Evolutionary conservation across 495 filamentous ascomycete genomes (phyloP).

Genomic region (Podospora conica): DNA sequence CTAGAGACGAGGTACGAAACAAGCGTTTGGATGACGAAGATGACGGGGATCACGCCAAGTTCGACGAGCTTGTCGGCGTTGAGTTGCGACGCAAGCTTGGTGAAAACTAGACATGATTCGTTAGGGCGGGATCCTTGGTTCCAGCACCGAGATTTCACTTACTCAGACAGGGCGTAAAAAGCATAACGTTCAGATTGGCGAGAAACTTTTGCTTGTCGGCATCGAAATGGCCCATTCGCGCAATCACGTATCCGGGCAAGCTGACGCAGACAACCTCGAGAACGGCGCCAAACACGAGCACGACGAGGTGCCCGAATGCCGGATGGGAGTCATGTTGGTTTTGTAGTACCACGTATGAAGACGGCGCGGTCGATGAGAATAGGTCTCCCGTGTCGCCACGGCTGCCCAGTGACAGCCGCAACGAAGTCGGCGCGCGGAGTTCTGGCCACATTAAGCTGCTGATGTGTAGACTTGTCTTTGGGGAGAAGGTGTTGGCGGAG

Average conservation of each 20-base stretch:
- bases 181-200: constrained; percentile 85
- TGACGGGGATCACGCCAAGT: constrained; percentile 85
- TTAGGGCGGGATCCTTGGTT: constrained; percentile 2
- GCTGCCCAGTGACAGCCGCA: constrained; percentile 45
- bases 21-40: constrained; percentile 79
- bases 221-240: constrained; percentile 83
- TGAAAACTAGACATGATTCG: constrained; percentile 65
- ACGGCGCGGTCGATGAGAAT: constrained; percentile 13
- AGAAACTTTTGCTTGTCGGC: constrained; percentile 92
- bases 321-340: constrained; percentile 45
- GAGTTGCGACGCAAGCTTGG: constrained; percentile 92
- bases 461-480: not conserved
- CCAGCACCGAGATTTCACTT: constrained; percentile 31
- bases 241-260: constrained; percentile 91
- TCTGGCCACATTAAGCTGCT: constrained; percentile 27
- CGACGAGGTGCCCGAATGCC: constrained; percentile 65
- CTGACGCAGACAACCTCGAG: constrained; percentile 94
- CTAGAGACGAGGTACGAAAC: constrained; percentile 76
- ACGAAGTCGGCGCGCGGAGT: constrained; percentile 57
- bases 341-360: constrained; percentile 26
- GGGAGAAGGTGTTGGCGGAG: not conserved
- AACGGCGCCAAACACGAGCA: constrained; percentile 94
- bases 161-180: constrained; percentile 97
- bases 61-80: constrained; percentile 84
- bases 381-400: constrained; percentile 20